Evolutionary conservation across 495 filamentous ascomycete species (phyloP), one percentile per base, ranked within the genome.

Genomic region (Thozetella sp.): DNA sequence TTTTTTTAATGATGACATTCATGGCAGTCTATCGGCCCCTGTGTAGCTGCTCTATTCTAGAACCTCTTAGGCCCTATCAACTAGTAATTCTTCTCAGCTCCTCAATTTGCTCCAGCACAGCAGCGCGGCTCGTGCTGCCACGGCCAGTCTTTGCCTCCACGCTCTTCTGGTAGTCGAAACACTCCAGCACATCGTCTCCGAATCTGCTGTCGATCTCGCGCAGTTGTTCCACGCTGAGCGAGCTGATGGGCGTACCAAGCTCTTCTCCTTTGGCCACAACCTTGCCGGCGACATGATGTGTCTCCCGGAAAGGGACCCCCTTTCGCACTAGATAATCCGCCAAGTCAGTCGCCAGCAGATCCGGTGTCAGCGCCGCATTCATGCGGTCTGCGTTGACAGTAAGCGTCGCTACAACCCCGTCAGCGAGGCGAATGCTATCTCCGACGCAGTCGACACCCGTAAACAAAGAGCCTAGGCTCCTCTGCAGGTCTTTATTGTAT

Each of bases 401-500:
- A 15, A 94, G 86, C 15, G 86, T 89, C 25, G 85, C 81, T 19
- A 90, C 80, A 79, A 91, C 86, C n/a, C 92, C 89, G 22, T 87
- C 90, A 30, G 90, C 89, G 64, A 97, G 94, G 65, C 87, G 87
- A 55, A 93, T 82, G 69, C 88, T 91, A 78, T 94, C 90, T 50
- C 80, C 78, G 57, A 93, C 83, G 10, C 91, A 94, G 75, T 91
- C 90, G 67, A 93, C 83, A 65, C 86, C 85, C 72, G 93, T 89
- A 23, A 96, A 82, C 68, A 96, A 81, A 27, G 89, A 87, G 76
- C 93, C 90, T 59, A 91, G 86, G 57, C 84, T 87, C 76, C 95
- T 91, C 74, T 96, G 92, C 20, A 94, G 77, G 67, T 95, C 89
- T 76, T 96, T 93, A 78, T 96, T 94, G 80, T 95, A 96, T 3